Base-by-base conservation (phyloP, 768 basidiomycete genomes). In the Mrakia frigida region DNA sequence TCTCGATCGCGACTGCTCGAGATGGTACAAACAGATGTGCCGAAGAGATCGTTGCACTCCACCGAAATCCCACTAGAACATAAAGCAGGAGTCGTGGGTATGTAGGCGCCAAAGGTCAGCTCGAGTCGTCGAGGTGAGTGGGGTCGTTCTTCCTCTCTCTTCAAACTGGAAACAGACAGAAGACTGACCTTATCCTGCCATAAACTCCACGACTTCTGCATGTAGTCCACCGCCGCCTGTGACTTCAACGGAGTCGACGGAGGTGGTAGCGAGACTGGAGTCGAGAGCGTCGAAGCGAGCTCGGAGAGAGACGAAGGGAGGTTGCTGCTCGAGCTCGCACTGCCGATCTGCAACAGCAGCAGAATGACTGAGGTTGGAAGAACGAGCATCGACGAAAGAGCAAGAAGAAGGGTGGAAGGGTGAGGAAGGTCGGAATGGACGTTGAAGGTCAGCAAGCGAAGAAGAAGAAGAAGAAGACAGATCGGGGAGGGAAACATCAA, bases 1-100 rank as follows among this genome's bases (percentile, higher is more conserved):
- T 18, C 28, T 28, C 28, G 6, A 31, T 14, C 18, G 28, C 11
- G 35, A 23, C 18, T 37, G 3, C 35, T 37, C 4, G 18, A 6
- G 25, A 28, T 65, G n/a, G 43, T 18, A 18, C 7, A 18, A 46
- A 68, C 35, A 3, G 75, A 83, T 7, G 83, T 84, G 80, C 91
- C 74, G 81, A 89, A 80, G 6, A 46, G 56, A 39, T 21, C 50
- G 50, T 67, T 74, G 56, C 73, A 60, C 41, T 50, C 69, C 39
- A 71, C 59, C 37, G 59, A 5, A 2, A 37, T 35, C 7, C 56
- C 41, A 9, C 50, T 11, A 33, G 50, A 65, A 41, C 59, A 76
- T 43, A 41, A 75, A 50, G 76, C 46, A 43, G 61, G 39, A 37
- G 33, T 74, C 28, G 59, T 43, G 52, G 37, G 33, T 35, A 74